Percentiles rank a stretch among this genome's conserved stretches.
phyloP scores from a whole-genome alignment of 2,329 filamentous ascomycete genomes.

The Paecilomyces sp. region DNA sequence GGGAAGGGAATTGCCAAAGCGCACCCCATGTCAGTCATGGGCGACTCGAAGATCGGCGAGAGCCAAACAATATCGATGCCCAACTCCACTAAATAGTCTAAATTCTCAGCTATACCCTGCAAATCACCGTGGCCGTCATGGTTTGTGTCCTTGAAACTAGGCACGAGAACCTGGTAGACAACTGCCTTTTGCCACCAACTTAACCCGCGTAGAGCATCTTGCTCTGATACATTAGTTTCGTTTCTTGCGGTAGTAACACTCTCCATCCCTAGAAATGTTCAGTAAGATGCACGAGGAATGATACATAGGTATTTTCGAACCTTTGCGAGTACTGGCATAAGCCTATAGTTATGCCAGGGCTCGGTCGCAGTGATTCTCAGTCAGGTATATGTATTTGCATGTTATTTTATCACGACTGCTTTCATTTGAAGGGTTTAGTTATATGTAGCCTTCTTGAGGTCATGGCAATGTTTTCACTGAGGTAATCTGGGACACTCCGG shows the following conservation, averaged over 20 bases:
- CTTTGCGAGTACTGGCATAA: neutral
- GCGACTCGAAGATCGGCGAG: slow-evolving; percentile 44
- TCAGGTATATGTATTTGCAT: no score
- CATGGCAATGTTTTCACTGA: neutral
- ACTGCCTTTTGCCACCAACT: slow-evolving; percentile 34
- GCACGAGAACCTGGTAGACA: slow-evolving; percentile 24
- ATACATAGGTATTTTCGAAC: neutral
- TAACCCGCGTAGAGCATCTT: slow-evolving; percentile 7
- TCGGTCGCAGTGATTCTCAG: neutral
- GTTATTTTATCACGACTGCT: no score
- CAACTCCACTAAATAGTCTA: slow-evolving; percentile 22
- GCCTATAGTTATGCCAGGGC: neutral
- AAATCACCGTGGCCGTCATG: slow-evolving; percentile 28
- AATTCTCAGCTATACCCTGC: slow-evolving; percentile 18
- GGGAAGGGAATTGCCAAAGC: slow-evolving; percentile 22
- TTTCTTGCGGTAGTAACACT: slow-evolving; percentile 2
- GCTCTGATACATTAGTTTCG: neutral
- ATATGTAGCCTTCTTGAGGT: neutral
- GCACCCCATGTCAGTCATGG: slow-evolving; percentile 46
- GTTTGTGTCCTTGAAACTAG: slow-evolving; percentile 28
- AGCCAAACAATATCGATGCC: slow-evolving; percentile 28
- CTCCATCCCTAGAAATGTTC: neutral
- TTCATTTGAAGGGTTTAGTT: no score
- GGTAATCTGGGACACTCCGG: neutral
- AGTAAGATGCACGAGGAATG: neutral